These are phyloP conservation scores for Psidium guajava DNA, from an alignment of 345 rosid genomes.

Conservation along the genomic window DNA sequence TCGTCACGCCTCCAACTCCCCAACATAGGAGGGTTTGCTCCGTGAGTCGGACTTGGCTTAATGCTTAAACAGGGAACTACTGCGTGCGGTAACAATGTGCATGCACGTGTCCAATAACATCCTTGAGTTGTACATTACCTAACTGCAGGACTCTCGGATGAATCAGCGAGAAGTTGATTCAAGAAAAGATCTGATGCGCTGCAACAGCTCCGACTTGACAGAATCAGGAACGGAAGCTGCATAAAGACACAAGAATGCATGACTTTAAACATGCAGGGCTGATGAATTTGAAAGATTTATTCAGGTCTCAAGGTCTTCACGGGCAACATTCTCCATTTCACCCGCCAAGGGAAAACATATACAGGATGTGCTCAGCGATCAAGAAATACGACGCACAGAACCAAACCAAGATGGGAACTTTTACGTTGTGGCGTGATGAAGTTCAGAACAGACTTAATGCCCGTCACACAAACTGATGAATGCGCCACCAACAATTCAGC, in stretches of 20 bases:
- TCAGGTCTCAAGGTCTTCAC: neutral
- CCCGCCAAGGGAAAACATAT: too few relatives aligned
- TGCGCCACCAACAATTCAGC: neutral
- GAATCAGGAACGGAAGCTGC: conserved; percentile 68
- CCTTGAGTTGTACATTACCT: neutral
- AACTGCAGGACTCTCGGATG: neutral
- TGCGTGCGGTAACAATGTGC: neutral
- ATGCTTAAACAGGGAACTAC: neutral
- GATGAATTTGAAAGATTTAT: neutral
- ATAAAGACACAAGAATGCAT: neutral
- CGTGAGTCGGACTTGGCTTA: neutral
- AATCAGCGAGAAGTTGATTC: conserved; percentile 24
- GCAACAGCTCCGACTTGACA: conserved; percentile 61
- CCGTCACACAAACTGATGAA: neutral
- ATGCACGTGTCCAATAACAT: neutral
- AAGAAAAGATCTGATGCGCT: conserved; percentile 46
- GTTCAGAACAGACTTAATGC: neutral
- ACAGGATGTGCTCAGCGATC: neutral
- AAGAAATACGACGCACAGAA: neutral
- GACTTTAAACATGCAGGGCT: neutral
- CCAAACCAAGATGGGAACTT: neutral
- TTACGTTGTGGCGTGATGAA: neutral
- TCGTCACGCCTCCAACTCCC: neutral
- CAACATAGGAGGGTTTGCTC: neutral
- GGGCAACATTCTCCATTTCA: neutral